Conservation (phyloP, 2,329 filamentous ascomycete genomes). For the Plenodomus biglobosus region DNA sequence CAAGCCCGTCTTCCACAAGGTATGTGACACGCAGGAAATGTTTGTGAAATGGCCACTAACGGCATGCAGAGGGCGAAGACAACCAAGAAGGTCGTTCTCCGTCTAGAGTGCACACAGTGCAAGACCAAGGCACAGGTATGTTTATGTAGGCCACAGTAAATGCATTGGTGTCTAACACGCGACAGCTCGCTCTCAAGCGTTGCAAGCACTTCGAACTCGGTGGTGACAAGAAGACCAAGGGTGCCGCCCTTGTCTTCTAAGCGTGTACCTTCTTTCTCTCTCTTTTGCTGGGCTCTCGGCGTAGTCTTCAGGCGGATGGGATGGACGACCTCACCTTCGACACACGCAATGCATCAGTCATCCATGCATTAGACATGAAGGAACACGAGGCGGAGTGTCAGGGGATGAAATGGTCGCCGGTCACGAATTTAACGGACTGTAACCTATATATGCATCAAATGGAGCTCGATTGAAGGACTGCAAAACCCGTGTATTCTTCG, state of each 20-base stretch:
- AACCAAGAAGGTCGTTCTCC: constrained; percentile 99
- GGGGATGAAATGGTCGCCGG: constrained; percentile 37
- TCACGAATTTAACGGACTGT: constrained; percentile 42
- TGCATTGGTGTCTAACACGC: constrained; percentile 45
- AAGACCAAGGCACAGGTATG: constrained; percentile 56
- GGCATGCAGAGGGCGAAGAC: constrained; percentile 89
- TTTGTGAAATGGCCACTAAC: constrained; percentile 14
- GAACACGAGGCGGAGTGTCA: constrained; percentile 30
- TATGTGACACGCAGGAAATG: constrained; percentile 10
- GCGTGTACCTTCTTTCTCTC: constrained; percentile 54
- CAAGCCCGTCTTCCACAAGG: constrained; percentile 98
- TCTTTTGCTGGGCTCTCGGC: constrained; percentile 45
- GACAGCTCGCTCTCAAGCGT: constrained; percentile 96
- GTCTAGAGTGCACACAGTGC: constrained; percentile 96
- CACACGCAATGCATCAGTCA: constrained; percentile 34
- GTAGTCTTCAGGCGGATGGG: constrained; percentile 43
- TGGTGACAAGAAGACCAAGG: constrained; percentile 99
- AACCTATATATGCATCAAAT: constrained; percentile 47
- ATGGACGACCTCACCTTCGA: constrained; percentile 41
- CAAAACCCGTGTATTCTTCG: constrained; percentile 7
- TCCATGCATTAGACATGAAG: constrained; percentile 27
- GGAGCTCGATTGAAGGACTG: constrained; percentile 42
- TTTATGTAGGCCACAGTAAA: too few relatives aligned
- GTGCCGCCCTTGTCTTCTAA: constrained; percentile 99
- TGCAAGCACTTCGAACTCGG: constrained; percentile 99